phyloP scores from a whole-genome alignment of 2,329 filamentous ascomycete species.

The Fusarium brachygibbosum region DNA sequence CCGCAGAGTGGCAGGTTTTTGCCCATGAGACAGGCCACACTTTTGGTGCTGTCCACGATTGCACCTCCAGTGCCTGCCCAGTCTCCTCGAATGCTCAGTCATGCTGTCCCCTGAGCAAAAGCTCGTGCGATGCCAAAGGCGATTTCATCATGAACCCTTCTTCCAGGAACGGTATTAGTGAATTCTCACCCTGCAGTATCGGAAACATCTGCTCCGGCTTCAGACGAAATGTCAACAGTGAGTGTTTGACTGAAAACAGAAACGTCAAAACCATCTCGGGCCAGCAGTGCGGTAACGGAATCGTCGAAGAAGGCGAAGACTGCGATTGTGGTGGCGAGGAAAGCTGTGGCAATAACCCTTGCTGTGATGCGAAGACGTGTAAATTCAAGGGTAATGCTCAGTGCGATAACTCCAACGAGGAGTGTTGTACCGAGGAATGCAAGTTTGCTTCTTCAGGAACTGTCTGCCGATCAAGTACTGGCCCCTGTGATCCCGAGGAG shows the following conservation, averaged over 20 bases:
- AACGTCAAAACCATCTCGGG: slow-evolving; percentile 85
- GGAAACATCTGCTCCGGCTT: slow-evolving; percentile 95
- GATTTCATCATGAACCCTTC: slow-evolving; percentile 97
- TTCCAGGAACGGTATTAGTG: slow-evolving; percentile 77
- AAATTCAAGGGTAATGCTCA: slow-evolving; percentile 81
- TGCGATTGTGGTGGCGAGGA: slow-evolving; percentile 90
- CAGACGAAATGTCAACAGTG: slow-evolving; percentile 79
- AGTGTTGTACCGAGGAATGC: slow-evolving; percentile 79
- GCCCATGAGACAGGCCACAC: slow-evolving; percentile 95
- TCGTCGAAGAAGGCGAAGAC: slow-evolving; percentile 93
- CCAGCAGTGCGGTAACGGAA: slow-evolving; percentile 94
- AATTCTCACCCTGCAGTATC: slow-evolving; percentile 89
- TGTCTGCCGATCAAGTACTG: slow-evolving; percentile 84
- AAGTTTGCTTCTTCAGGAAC: slow-evolving; percentile 75
- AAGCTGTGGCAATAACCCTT: slow-evolving; percentile 80
- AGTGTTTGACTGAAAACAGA: slow-evolving; percentile 87
- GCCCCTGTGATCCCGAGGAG: slow-evolving; percentile 88
- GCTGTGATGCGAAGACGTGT: slow-evolving; percentile 90
- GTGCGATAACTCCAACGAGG: slow-evolving; percentile 85
- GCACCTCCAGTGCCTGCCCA: slow-evolving; percentile 77
- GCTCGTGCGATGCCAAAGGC: slow-evolving; percentile 80
- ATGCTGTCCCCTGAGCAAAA: slow-evolving; percentile 83
- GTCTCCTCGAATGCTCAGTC: slow-evolving; percentile 65
- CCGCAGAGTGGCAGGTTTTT: slow-evolving; percentile 93
- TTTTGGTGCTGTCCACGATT: slow-evolving; percentile 96